phyloP scores from a whole-genome alignment of 2,329 filamentous ascomycete species.

The Trichoderma koningii region DNA sequence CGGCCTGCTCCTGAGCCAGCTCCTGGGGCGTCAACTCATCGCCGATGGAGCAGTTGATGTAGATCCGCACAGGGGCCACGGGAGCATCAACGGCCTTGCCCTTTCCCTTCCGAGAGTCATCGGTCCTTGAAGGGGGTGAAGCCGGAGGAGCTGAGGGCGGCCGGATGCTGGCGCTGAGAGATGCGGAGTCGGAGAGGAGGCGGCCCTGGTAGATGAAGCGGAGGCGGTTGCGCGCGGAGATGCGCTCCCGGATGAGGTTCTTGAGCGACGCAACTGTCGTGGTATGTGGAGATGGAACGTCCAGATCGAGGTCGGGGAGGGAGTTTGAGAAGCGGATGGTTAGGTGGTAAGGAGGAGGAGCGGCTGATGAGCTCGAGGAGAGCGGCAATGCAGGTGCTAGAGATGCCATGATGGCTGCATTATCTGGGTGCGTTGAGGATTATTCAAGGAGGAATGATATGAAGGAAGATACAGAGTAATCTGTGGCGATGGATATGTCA shows the following conservation, averaged over 20 bases:
- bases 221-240: constrained; percentile 70
- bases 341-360: constrained; percentile 61
- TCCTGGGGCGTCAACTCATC: constrained; percentile 69
- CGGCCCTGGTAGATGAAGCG: constrained; percentile 90
- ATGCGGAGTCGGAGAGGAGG: constrained; percentile 72
- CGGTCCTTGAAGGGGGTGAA: constrained; percentile 41
- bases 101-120: constrained; percentile 51
- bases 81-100: constrained; percentile 41
- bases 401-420: constrained; percentile 37
- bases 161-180: constrained; percentile 69
- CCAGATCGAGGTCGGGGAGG: constrained; percentile 78
- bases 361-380: constrained; percentile 28
- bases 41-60: constrained; percentile 92
- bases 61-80: constrained; percentile 59
- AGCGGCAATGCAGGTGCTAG: constrained; percentile 12
- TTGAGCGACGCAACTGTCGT: constrained; percentile 80
- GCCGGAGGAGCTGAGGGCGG: constrained; percentile 62
- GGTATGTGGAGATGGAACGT: constrained; percentile 66
- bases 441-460: neutral
- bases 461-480: neutral
- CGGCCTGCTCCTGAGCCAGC: constrained; percentile 65
- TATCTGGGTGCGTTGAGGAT: neutral
- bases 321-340: constrained; percentile 89
- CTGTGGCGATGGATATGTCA: neutral
- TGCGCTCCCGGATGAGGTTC: constrained; percentile 72